Conservation (phyloP, 2,329 filamentous ascomycete species). For the Aspergillus niger region DNA sequence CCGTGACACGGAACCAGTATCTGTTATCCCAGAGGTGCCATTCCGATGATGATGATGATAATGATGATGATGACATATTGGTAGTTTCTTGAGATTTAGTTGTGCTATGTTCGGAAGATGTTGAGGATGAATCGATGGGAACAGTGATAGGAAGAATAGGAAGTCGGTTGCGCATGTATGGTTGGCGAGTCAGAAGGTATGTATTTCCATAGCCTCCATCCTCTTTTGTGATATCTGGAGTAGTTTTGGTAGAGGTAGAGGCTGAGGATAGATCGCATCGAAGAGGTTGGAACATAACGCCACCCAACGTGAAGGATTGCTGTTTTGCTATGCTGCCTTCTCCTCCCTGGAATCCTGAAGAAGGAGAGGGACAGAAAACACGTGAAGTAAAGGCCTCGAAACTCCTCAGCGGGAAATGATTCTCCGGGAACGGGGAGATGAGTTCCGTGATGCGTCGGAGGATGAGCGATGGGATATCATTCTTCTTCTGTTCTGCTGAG, state of each 20-base stretch:
- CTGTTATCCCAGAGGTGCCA: constrained; percentile 57
- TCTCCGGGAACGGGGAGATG: constrained; percentile 48
- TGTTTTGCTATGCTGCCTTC: not conserved
- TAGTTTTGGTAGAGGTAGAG: constrained; percentile 9
- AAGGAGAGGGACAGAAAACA: constrained; percentile 41
- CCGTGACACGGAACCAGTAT: constrained; percentile 56
- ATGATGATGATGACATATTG: too few species aligned
- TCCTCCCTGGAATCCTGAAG: too few species aligned
- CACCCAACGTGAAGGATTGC: constrained; percentile 52
- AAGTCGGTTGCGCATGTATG: constrained; percentile 34
- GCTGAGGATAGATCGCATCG: constrained; percentile 14
- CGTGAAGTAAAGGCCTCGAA: constrained; percentile 43
- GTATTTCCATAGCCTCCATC: constrained; percentile 19
- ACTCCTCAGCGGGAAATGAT: constrained; percentile 46
- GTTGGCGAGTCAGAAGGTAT: constrained; percentile 44
- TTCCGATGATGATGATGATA: not conserved
- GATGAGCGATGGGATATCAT: constrained; percentile 44
- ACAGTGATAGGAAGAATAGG: constrained; percentile 26
- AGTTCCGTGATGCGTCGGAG: constrained; percentile 53
- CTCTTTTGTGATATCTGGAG: too few species aligned
- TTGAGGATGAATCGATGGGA: constrained; percentile 7
- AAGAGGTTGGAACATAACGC: constrained; percentile 52
- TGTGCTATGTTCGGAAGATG: not conserved
- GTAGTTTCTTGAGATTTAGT: too few species aligned
- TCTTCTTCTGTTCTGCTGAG: constrained; percentile 7